Evolutionary conservation across 2,329 filamentous ascomycete species (phyloP), one percentile per base, ranked within the genome.

Genomic region (Fusarium transvaalense): DNA sequence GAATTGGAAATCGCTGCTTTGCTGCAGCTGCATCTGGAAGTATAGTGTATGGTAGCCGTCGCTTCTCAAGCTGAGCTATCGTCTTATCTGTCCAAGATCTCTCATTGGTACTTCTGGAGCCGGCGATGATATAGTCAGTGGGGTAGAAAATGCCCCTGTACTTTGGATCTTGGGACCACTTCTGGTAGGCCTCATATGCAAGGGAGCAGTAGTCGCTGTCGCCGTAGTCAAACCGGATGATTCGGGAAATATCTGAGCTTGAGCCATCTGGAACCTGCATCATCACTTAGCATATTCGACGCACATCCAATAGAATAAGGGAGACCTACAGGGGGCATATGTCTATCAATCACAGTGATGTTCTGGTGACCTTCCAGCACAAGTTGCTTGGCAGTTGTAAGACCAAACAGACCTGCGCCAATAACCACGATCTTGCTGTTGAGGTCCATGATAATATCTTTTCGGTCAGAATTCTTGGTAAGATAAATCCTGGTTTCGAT

Each of bases 141-240:
- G 50, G 61, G 14, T 45, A 61, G n/a, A 71, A 65, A 6, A 61
- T 64, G 5, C 59, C 65, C 19, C 59, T 52, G 19, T 71, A 71
- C 23, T 66, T 71, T 14, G 50, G 58, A 1, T 47, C 19, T 23
- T 37, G 45, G 1, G 51, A 54, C 69, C 68, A 71, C 10, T 48
- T 53, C 17, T 29, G 32, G 42, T 71, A 71, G 2, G 68, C 69
- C 13, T 71, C 65, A 12, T 61, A 56, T 8, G 86, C 89, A 23
- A 92, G 84, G 27, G 79, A 77, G 8, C 87, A 83, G 75, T 92
- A 92, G 15, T 85, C 82, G 1, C 83, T 77, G 64, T 89, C 84
- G 17, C 87, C 86, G 68, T 92, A 92, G 79, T 92, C 90, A 51
- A 76, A 69, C 6, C 79, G 75, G 39, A 80, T 74, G 32, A 80